Evolutionary conservation across 1,139 yeast species (phyloP).

Genomic region (Schizosaccharomyces versatilis): DNA sequence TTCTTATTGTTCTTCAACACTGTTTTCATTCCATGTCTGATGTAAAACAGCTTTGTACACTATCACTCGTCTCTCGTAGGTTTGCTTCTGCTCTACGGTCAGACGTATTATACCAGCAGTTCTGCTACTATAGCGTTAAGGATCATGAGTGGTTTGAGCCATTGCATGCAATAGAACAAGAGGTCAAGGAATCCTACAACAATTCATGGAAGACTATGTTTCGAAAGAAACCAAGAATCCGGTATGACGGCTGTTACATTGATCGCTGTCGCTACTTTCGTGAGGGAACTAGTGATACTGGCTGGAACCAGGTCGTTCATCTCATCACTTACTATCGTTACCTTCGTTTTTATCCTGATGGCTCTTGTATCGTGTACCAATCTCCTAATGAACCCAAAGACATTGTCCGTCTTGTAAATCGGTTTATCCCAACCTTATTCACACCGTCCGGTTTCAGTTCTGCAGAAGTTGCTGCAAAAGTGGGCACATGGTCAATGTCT

Average conservation of each 20-base stretch:
- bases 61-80: background rate
- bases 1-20: background rate
- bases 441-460: background rate
- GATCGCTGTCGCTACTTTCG: constrained; percentile 66
- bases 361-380: constrained; percentile 43
- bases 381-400: constrained; percentile 42
- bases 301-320: constrained; percentile 60
- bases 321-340: constrained; percentile 77
- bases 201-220: constrained; percentile 23
- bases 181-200: constrained; percentile 11
- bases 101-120: background rate
- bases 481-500: constrained; percentile 1
- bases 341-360: constrained; percentile 57
- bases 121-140: background rate
- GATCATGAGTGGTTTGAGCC: background rate
- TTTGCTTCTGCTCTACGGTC: background rate
- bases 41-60: background rate
- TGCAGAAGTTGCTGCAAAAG: background rate
- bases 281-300: constrained; percentile 45
- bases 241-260: constrained; percentile 65
- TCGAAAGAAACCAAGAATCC: constrained; percentile 41
- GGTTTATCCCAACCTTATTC: constrained; percentile 5
- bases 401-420: constrained; percentile 35
- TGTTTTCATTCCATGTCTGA: background rate
- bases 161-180: constrained; percentile 6